These are phyloP conservation scores for Nakaseomyces uthaithaninus DNA, from an alignment of 1,139 yeast species.

Conservation along the genomic window DNA sequence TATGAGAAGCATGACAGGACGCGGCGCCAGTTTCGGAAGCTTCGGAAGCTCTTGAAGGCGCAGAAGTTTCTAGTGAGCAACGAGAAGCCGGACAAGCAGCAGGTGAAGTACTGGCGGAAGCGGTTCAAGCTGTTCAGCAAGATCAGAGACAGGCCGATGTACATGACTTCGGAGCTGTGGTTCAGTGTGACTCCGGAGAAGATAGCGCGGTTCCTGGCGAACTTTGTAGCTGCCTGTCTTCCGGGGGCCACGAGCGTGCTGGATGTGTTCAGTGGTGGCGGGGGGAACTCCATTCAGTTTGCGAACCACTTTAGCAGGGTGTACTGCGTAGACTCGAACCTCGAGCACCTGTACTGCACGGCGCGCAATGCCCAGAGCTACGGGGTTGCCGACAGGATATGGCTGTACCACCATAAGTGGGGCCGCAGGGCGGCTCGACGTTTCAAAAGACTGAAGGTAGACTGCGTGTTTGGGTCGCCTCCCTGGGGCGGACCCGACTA, in stretches of 20 bases:
- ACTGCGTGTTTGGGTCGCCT: slow-evolving; percentile 75
- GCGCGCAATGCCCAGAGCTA: slow-evolving; percentile 66
- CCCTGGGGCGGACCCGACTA: slow-evolving; percentile 97
- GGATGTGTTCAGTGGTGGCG: slow-evolving; percentile 93
- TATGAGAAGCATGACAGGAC: neutral
- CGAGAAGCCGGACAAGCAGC: slow-evolving; percentile 9
- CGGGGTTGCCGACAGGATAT: slow-evolving; percentile 45
- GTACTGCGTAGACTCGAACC: slow-evolving; percentile 59
- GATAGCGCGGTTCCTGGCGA: slow-evolving; percentile 58
- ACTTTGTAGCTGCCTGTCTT: slow-evolving; percentile 42
- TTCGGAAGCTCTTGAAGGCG: slow-evolving; percentile 13
- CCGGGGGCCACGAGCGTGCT: slow-evolving; percentile 42
- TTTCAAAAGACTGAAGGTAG: slow-evolving; percentile 37
- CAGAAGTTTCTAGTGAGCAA: slow-evolving; percentile 15
- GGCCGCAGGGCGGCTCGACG: slow-evolving; percentile 13
- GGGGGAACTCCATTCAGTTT: slow-evolving; percentile 86
- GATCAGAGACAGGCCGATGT: slow-evolving; percentile 53
- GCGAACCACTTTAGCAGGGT: slow-evolving; percentile 51
- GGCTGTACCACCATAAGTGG: slow-evolving; percentile 36
- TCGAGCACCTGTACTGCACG: slow-evolving; percentile 58
- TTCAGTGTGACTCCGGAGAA: slow-evolving; percentile 85
- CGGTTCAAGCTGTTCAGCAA: slow-evolving; percentile 20
- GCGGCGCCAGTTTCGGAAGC: slow-evolving; percentile 8
- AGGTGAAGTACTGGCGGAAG: slow-evolving; percentile 27
- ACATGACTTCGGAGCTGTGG: slow-evolving; percentile 74